Percentiles rank a stretch among this genome's conserved stretches.
phyloP scores from a whole-genome alignment of 2,329 filamentous ascomycete genomes.

The Neurospora sp. region DNA sequence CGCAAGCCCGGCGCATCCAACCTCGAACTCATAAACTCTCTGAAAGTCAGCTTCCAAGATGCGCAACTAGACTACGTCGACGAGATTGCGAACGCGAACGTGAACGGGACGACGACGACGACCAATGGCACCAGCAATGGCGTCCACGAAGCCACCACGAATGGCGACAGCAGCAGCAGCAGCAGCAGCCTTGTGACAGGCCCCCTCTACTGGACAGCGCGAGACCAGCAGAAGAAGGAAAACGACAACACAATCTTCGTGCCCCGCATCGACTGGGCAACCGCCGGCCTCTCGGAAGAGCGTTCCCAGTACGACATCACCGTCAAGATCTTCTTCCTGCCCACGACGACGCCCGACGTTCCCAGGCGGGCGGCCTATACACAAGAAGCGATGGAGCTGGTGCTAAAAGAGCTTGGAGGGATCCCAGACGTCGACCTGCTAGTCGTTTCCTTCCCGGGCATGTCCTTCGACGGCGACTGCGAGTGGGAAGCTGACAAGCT shows the following conservation, averaged over 20 bases:
- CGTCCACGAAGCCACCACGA: constrained; percentile 22
- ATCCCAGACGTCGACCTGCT: constrained; percentile 72
- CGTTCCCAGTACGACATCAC: constrained; percentile 84
- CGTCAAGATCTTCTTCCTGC: constrained; percentile 88
- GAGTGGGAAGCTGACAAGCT: constrained; percentile 62
- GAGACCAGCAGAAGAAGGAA: constrained; percentile 23
- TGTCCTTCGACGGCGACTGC: constrained; percentile 88
- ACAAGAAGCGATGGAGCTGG: constrained; percentile 71
- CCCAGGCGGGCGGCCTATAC: constrained; percentile 53
- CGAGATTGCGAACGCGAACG: constrained; percentile 12
- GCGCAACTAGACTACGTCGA: constrained; percentile 54
- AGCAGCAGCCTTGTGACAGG: constrained; percentile 17
- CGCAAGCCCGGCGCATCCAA: constrained; percentile 75
- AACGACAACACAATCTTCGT: constrained; percentile 57
- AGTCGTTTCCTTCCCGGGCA: constrained; percentile 85
- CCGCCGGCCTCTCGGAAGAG: constrained; percentile 68
- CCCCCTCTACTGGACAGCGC: constrained; percentile 54
- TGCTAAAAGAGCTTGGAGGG: constrained; percentile 63
- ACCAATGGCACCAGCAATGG: constrained; percentile 20
- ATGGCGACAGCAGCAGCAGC: constrained; percentile 19
- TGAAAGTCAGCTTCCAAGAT: constrained; percentile 72
- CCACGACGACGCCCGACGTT: constrained; percentile 50
- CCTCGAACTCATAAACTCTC: constrained; percentile 79
- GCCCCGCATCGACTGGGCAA: constrained; percentile 64
- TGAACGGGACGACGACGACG: constrained; percentile 11